A percentile compares a stretch with the other conserved stretches of the same genome.
phyloP scores from a whole-genome alignment of 345 rosid genomes.

The Arabidopsis thaliana region DNA sequence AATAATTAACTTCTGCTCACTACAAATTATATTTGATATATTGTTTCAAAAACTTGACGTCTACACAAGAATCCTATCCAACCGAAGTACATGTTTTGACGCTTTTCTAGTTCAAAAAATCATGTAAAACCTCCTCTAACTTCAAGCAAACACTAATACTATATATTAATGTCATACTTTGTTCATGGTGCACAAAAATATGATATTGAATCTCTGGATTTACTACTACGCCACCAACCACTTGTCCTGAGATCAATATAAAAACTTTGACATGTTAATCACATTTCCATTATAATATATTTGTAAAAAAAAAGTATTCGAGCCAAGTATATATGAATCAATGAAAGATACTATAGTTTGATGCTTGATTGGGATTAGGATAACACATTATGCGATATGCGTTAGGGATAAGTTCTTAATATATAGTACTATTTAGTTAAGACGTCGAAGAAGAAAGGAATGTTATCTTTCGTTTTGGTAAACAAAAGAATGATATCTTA shows the following conservation, averaged over 20 bases:
- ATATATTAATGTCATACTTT: not conserved
- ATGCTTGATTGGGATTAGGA: slow-evolving; percentile 32
- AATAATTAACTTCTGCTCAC: not conserved
- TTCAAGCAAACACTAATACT: not conserved
- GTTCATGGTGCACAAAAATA: not conserved
- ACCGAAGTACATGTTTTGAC: not conserved
- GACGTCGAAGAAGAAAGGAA: slow-evolving; percentile 27
- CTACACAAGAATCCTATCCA: not conserved
- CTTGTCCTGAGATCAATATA: not conserved
- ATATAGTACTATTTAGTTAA: slow-evolving; percentile 20
- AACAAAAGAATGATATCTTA: slow-evolving; percentile 43
- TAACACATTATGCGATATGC: slow-evolving; percentile 18
- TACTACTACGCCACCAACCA: not conserved
- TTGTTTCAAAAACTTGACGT: not conserved
- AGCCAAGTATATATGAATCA: slow-evolving; percentile 23
- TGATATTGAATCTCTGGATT: not conserved
- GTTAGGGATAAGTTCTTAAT: slow-evolving; percentile 24
- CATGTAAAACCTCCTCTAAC: not conserved
- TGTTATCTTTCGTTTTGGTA: slow-evolving; percentile 17
- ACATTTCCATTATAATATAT: slow-evolving; percentile 2
- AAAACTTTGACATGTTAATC: not conserved
- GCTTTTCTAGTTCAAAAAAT: not conserved
- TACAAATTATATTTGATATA: not conserved
- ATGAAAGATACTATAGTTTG: slow-evolving; percentile 24
- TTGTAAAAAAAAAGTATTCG: not conserved